Percentiles rank a stretch among this genome's conserved stretches.
phyloP scores from a whole-genome alignment of 768 basidiomycete genomes.

The Tricholoma bakamatsutake region DNA sequence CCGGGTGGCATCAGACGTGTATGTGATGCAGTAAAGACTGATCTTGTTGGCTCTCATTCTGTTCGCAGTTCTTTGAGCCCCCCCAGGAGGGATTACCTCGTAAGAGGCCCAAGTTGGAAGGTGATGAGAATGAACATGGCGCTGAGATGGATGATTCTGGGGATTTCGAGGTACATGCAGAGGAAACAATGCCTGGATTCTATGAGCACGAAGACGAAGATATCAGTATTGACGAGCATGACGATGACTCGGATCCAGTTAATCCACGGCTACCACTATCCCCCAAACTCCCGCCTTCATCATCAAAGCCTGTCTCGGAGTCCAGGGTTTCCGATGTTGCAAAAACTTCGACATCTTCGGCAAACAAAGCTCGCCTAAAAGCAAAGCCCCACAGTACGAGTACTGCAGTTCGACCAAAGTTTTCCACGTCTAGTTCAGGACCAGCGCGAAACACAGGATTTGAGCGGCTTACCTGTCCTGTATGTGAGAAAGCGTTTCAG shows the following conservation, averaged over 20 bases:
- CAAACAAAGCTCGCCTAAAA: not conserved
- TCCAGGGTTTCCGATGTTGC: constrained; percentile 11
- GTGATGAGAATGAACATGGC: constrained; percentile 14
- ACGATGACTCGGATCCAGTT: constrained; percentile 15
- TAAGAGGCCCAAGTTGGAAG: constrained; percentile 34
- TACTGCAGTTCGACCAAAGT: not conserved
- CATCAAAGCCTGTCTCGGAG: constrained; percentile 13
- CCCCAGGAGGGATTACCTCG: constrained; percentile 25
- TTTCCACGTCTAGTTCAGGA: not conserved
- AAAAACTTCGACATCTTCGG: not conserved
- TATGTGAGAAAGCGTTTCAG: constrained; percentile 57
- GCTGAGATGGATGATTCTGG: constrained; percentile 7
- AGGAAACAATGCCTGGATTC: constrained; percentile 48
- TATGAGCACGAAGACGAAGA: constrained; percentile 46
- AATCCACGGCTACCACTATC: constrained; percentile 10
- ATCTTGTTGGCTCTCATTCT: not conserved
- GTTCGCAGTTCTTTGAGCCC: constrained; percentile 53
- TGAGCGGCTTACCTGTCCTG: constrained; percentile 56
- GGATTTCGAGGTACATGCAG: constrained; percentile 9
- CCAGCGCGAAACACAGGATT: not conserved
- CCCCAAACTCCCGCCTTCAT: not conserved
- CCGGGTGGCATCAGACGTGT: constrained; percentile 72
- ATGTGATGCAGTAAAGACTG: constrained; percentile 13
- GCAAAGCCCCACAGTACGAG: constrained; percentile 5
- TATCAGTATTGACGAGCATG: constrained; percentile 14